Evolutionary conservation across 2,329 filamentous ascomycete species (phyloP).

Genomic region (Gremmenia infestans): DNA sequence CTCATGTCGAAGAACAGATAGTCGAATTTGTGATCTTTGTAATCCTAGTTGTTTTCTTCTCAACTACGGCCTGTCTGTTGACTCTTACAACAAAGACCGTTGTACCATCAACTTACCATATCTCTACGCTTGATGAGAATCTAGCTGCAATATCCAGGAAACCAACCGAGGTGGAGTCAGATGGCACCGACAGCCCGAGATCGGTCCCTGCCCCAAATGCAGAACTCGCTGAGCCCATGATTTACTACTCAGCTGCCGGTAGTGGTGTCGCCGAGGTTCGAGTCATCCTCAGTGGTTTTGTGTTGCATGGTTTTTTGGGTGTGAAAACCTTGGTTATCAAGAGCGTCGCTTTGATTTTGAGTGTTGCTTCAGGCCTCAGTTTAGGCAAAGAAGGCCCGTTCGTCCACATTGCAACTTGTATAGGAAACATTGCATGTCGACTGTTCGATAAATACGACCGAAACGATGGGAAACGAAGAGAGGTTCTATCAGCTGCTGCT

Average conservation of each 20-base stretch:
- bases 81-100: conserved; percentile 91
- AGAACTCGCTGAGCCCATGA: conserved; percentile 59
- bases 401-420: conserved; percentile 93
- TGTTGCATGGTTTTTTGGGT: conserved; percentile 91
- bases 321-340: conserved; percentile 84
- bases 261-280: conserved; percentile 96
- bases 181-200: conserved; percentile 40
- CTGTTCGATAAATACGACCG: conserved; percentile 90
- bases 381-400: conserved; percentile 91
- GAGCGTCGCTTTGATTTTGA: conserved; percentile 74
- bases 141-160: conserved; percentile 60
- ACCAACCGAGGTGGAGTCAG: conserved; percentile 33
- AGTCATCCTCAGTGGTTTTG: conserved; percentile 96
- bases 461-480: conserved; percentile 91
- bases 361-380: conserved; percentile 87
- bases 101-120: conserved; percentile 80
- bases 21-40: conserved; percentile 79
- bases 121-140: conserved; percentile 90
- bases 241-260: conserved; percentile 93
- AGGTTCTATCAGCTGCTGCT: conserved; percentile 88
- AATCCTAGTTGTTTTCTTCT: conserved; percentile 62
- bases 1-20: conserved; percentile 42
- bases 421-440: conserved; percentile 92
- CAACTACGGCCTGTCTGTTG: conserved; percentile 68
- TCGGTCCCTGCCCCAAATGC: conserved; percentile 10